Evolutionary conservation across 345 rosid genomes (phyloP), one percentile per base, ranked within the genome.

Genomic region (Pseudoturritis turrita): DNA sequence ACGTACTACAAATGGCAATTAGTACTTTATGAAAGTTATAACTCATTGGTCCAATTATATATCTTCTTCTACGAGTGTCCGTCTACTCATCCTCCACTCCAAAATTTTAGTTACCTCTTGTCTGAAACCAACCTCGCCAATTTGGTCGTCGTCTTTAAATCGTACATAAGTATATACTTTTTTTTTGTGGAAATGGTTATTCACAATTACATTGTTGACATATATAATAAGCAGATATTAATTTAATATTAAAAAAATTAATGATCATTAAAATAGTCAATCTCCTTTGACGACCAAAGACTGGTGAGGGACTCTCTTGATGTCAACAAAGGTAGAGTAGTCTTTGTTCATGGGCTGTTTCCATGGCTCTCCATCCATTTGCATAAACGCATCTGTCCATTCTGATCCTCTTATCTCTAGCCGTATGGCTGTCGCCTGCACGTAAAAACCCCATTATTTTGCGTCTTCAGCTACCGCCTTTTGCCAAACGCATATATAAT

Each of bases 291-390:
- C 72, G 87, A 92, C 84, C 40, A 82, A 55, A 36, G 97, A 96
- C 37, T 82, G 92, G 64, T 68, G 75, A 41, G 97, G 97, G 29
- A 88, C 91, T 77, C 89, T 86, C 77, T 81, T 86, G 44, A 96
- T 96, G 63, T 90, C 94, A 41, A 90, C 85, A 67, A 90, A 82
- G 4, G 96, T 84, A 5, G 98, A 88, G 45, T 82, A 79, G 25
- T 92, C 96, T 78, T 47, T 76, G 87, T 52, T 84, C 82, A 92
- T 67, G 7, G 86, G 91, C 40, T 92, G 98, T 69, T 87, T 96
- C 98, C 99, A 90, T 5, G 98, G 99, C 73, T 96, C 97, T 6
- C 98, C 99, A 56, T 96, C 99, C 96, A 95, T 92, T 85, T 92
- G 99, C 97, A 96, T 82, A 76, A 71, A 96, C 22, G 90, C 94